A percentile compares a stretch with the other conserved stretches of the same genome.
Evolutionary conservation across 192 early-diverging fungal genomes (phyloP).

Genomic region (Linnemannia hyalina): DNA sequence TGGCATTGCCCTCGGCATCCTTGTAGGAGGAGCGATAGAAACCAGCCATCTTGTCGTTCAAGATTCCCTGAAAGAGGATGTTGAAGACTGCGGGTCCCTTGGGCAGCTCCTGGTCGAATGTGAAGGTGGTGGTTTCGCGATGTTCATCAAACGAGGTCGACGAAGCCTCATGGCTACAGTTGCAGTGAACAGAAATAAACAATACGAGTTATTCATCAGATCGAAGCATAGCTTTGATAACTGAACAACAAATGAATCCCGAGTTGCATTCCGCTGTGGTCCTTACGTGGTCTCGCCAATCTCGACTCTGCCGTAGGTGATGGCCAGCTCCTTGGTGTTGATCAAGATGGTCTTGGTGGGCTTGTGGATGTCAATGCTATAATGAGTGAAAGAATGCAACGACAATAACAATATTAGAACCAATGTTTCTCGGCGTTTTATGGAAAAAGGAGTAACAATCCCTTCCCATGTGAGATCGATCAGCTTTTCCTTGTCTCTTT

Average conservation of each 20-base stretch:
- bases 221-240: background rate
- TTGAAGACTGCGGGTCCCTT: constrained; percentile 63
- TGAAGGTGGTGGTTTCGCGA: constrained; percentile 65
- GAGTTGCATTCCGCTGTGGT: background rate
- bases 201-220: background rate
- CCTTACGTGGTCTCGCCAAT: constrained; percentile 42
- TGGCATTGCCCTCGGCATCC: constrained; percentile 54
- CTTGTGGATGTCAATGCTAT: constrained; percentile 37
- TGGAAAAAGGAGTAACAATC: background rate
- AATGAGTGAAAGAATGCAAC: background rate
- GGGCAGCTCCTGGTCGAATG: constrained; percentile 67
- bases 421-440: background rate
- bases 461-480: background rate
- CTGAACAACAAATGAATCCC: background rate
- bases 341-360: constrained; percentile 50
- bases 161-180: constrained; percentile 44
- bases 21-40: constrained; percentile 90
- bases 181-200: background rate
- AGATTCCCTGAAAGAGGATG: constrained; percentile 71
- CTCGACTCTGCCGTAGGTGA: constrained; percentile 39
- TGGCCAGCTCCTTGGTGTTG: constrained; percentile 51
- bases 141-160: constrained; percentile 62
- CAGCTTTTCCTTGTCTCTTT: too few relatives aligned
- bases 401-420: background rate
- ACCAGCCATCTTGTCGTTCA: constrained; percentile 93